Conservation (phyloP, 495 filamentous ascomycete species). For the Talaromyces borbonicus region DNA sequence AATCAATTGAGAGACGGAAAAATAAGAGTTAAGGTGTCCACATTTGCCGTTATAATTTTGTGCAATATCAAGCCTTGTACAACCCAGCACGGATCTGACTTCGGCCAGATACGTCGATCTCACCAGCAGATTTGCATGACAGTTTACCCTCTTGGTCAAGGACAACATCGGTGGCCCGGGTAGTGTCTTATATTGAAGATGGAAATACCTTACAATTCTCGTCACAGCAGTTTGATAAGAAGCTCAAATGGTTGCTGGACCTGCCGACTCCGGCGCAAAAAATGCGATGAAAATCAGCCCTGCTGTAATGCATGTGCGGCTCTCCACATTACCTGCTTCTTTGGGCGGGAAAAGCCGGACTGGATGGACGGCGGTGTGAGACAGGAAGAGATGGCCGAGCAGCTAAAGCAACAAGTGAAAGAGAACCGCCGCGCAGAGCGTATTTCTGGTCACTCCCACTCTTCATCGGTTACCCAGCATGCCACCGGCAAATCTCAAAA, state of each 20-base stretch:
- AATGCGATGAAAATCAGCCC: conserved; percentile 41
- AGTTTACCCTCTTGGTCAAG: not conserved
- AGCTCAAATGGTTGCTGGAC: conserved; percentile 46
- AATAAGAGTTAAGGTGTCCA: too few species aligned
- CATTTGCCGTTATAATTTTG: too few species aligned
- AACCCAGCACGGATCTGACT: too few species aligned
- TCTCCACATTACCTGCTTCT: conserved; percentile 41
- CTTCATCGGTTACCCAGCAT: too few species aligned
- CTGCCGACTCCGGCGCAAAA: conserved; percentile 46
- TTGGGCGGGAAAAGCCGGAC: conserved; percentile 36
- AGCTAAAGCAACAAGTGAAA: conserved; percentile 42
- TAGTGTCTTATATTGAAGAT: too few species aligned
- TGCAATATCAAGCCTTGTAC: too few species aligned
- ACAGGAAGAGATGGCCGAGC: conserved; percentile 40
- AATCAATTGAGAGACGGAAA: too few species aligned
- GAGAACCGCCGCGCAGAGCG: conserved; percentile 17
- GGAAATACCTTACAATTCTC: not conserved
- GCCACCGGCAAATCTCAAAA: too few species aligned
- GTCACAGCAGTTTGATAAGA: not conserved
- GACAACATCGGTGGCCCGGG: not conserved
- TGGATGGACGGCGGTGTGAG: conserved; percentile 45
- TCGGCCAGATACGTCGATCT: too few species aligned
- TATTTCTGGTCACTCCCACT: conserved; percentile 1
- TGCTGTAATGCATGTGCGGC: conserved; percentile 34
- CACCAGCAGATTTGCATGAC: too few species aligned